Conservation (phyloP, 2,329 filamentous ascomycete species). For the Triangularia setosa region DNA sequence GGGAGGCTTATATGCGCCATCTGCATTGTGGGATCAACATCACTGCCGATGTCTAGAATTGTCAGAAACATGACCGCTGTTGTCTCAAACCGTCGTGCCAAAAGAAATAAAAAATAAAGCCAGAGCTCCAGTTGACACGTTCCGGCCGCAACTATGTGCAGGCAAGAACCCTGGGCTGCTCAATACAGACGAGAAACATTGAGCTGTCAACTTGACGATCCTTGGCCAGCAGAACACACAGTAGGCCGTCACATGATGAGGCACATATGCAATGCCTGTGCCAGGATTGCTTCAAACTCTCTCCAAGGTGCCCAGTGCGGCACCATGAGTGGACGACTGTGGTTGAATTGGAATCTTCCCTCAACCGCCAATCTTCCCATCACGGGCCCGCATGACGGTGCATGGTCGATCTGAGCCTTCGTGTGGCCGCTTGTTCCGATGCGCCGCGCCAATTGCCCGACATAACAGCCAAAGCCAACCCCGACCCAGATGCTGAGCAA, state of each 20-base stretch:
- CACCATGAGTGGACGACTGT: slow-evolving; percentile 13
- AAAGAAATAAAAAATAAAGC: too few species aligned
- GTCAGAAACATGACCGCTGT: not conserved
- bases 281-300: slow-evolving; percentile 5
- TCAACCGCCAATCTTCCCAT: slow-evolving; percentile 17
- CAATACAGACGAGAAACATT: slow-evolving; percentile 2
- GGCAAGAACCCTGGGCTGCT: slow-evolving; percentile 4
- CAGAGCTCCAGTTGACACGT: slow-evolving; percentile 2
- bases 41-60: not conserved
- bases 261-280: slow-evolving; percentile 18
- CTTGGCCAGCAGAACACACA: not conserved
- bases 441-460: not conserved
- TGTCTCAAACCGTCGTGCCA: slow-evolving; percentile 6
- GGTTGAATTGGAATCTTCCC: slow-evolving; percentile 20
- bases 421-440: not conserved
- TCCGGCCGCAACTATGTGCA: slow-evolving; percentile 12
- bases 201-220: slow-evolving; percentile 5
- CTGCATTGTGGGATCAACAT: slow-evolving; percentile 2
- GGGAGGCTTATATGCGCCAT: slow-evolving; percentile 11
- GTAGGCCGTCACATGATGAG: slow-evolving; percentile 20
- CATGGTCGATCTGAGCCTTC: slow-evolving; percentile 3
- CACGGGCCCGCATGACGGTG: slow-evolving; percentile 10
- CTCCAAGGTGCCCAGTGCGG: not conserved
- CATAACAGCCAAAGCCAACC: not conserved
- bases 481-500: not conserved